Evolutionary conservation across 495 filamentous ascomycete species (phyloP).

Genomic region (Xylaria bambusicola): DNA sequence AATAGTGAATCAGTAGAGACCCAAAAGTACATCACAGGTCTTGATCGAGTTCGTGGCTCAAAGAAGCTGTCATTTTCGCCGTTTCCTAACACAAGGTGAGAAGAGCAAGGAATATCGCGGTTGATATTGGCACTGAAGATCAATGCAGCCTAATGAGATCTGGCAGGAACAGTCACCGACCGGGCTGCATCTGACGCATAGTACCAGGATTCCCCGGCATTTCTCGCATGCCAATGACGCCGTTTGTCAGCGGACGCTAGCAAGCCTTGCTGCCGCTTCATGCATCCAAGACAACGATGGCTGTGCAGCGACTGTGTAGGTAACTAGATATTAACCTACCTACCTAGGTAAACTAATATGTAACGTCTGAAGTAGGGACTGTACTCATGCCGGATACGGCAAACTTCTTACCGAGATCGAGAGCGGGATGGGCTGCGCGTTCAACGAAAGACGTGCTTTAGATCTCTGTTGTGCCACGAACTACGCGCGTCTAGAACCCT

Average conservation of each 20-base stretch:
- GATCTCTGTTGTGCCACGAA: constrained; percentile 7
- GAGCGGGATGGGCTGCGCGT: neutral
- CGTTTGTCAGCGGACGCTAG: constrained; percentile 4
- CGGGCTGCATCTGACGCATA: constrained; percentile 16
- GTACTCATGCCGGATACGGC: neutral
- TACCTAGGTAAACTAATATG: too few species aligned
- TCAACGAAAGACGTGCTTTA: neutral
- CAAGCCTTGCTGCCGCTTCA: neutral
- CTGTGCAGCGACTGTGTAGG: too few species aligned
- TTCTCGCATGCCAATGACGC: constrained; percentile 4
- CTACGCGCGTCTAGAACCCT: constrained; percentile 1
- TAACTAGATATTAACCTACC: too few species aligned
- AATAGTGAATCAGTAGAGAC: constrained; percentile 5
- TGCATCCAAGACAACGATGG: neutral
- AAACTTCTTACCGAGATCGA: constrained; percentile 4
- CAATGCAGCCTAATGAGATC: constrained; percentile 12
- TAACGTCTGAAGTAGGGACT: too few species aligned
- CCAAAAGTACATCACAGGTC: neutral
- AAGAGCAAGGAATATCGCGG: too few species aligned
- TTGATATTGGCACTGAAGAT: constrained; percentile 3
- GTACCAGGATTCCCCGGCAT: constrained; percentile 6
- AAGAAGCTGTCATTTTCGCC: neutral
- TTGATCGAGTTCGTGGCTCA: constrained; percentile 1
- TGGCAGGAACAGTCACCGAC: constrained; percentile 14
- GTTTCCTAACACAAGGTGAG: neutral